Evolutionary conservation across 768 basidiomycete genomes (phyloP), one percentile per base, ranked within the genome.

Genomic region (Termitomyces sp.): DNA sequence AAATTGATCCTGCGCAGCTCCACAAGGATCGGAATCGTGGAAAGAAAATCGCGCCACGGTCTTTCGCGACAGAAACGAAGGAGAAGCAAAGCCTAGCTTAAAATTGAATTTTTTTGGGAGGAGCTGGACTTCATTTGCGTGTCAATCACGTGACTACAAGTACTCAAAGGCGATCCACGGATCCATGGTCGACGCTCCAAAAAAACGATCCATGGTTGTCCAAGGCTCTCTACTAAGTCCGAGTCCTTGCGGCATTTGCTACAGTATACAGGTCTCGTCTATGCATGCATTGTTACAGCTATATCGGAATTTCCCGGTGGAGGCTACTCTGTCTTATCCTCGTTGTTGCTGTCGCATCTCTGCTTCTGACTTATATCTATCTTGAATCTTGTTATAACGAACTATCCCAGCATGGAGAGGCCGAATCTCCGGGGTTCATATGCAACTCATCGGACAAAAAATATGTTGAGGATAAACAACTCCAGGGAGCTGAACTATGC

Each of bases 391-490:
- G 71, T n/a, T 81, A 82, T 68, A 63, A 67, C 20, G 45, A 61
- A 31, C 65, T 79, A 7, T 65, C 71, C 52, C 60, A 66, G 11
- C 58, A 68, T 29, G 80, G 81, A 60, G 31, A 70, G 1, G 54
- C 67, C 45, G 56, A 69, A 8, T 79, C 77, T 5, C 68, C 70
- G 34, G 64, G 63, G 31, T 57, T 75, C 29, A 67, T 69, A 31
- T 63, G 69, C 50, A 72, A 70, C 53, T 61, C 69, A 34, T 61
- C 61, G 38, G 65, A 70, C 11, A 68, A 68, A 37, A 78, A 73
- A 68, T 81, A 74, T 67, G 80, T 81, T 3, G 65, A 74, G 54
- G 81, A 80, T 62, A 74, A 71, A 60, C 81, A 81, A 62, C 71
- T 81, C 17, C 77, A 77, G 52, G 81, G 80, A 6, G 80, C 79